Percentiles rank a stretch among this genome's conserved stretches.
phyloP scores from a whole-genome alignment of 2,329 filamentous ascomycete genomes.

The Nannizziopsis barbatae region DNA sequence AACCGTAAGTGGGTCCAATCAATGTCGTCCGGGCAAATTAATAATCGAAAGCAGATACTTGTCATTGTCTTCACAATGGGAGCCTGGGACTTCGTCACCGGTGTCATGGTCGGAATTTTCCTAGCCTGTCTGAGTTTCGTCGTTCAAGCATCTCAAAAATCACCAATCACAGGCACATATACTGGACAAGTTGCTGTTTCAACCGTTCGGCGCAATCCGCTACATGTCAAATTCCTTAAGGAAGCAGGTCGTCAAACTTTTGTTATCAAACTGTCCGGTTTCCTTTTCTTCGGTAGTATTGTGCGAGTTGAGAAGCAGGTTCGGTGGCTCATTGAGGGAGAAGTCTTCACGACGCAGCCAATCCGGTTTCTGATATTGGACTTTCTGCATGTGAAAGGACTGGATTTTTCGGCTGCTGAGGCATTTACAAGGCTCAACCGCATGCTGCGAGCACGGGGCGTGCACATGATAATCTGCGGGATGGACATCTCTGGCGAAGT shows the following conservation, averaged over 20 bases:
- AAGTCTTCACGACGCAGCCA: constrained; percentile 62
- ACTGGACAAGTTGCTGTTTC: constrained; percentile 81
- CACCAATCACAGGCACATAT: constrained; percentile 81
- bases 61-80: constrained; percentile 93
- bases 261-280: constrained; percentile 83
- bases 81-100: constrained; percentile 88
- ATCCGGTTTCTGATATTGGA: constrained; percentile 88
- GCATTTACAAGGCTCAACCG: constrained; percentile 88
- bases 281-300: constrained; percentile 97
- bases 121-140: constrained; percentile 85
- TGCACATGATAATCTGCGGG: constrained; percentile 73
- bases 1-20: constrained; percentile 46
- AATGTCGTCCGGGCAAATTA: constrained; percentile 4
- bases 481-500: constrained; percentile 65
- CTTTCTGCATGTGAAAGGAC: constrained; percentile 74
- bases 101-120: constrained; percentile 83
- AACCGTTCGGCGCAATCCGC: constrained; percentile 79
- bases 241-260: constrained; percentile 80
- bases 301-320: constrained; percentile 89
- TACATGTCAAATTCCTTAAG: constrained; percentile 75
- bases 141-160: constrained; percentile 79
- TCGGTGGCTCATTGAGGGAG: constrained; percentile 67
- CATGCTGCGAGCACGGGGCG: constrained; percentile 62
- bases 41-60: constrained; percentile 46
- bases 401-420: constrained; percentile 94